Percentiles rank a stretch among this genome's conserved stretches.
Conservation (phyloP, 2,329 filamentous ascomycete genomes). For the Fusarium acutatum region DNA sequence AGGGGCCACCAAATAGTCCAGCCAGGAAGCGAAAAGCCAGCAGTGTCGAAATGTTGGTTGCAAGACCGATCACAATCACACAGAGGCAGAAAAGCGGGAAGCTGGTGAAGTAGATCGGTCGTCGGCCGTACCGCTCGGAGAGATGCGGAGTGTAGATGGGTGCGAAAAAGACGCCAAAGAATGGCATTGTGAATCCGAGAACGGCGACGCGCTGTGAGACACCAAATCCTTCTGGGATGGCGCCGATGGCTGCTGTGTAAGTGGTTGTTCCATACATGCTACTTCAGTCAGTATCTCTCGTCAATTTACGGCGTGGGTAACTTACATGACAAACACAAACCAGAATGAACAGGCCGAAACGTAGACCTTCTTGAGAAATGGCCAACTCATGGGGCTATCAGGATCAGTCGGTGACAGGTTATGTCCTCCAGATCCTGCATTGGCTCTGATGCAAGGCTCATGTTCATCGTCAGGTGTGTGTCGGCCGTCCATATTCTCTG, state of each 20-base stretch:
- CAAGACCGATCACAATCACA: neutral
- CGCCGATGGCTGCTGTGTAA: neutral
- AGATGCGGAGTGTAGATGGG: neutral
- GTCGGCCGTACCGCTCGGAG: neutral
- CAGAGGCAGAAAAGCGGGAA: neutral
- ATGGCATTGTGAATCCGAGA: neutral
- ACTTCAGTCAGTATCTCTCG: neutral
- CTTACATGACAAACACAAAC: neutral
- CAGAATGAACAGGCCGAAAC: neutral
- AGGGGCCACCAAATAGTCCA: neutral
- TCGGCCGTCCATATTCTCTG: neutral
- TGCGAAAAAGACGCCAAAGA: neutral
- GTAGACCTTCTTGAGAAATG: neutral
- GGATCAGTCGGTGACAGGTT: neutral
- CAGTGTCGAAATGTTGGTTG: neutral
- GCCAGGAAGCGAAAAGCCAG: neutral
- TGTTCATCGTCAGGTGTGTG: neutral
- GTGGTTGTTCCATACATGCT: neutral
- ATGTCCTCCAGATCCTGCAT: neutral
- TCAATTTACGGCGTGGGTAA: fast-evolving
- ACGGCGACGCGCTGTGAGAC: neutral
- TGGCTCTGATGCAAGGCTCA: neutral
- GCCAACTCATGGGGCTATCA: neutral
- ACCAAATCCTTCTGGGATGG: neutral
- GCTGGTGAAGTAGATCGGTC: neutral